Percentiles rank a stretch among this genome's conserved stretches.
Evolutionary conservation across 2,329 filamentous ascomycete species (phyloP).

Genomic region (Aspergillus brasiliensis): DNA sequence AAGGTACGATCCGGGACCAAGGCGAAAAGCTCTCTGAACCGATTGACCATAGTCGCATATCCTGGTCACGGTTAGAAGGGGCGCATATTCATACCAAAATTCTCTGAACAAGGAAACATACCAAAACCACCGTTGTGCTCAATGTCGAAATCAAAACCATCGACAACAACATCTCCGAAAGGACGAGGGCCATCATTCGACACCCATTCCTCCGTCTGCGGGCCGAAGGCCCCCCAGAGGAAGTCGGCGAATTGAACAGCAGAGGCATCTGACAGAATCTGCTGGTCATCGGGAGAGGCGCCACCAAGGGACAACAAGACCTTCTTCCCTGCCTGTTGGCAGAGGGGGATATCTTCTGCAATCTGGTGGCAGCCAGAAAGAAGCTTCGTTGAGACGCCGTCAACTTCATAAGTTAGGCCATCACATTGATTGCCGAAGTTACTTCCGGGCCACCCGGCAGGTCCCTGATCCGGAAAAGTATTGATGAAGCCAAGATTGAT

Average conservation of each 20-base stretch:
- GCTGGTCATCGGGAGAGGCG: constrained; percentile 42
- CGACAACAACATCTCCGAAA: constrained; percentile 49
- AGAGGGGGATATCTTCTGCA: constrained; percentile 43
- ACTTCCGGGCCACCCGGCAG: constrained; percentile 52
- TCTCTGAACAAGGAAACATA: constrained; percentile 18
- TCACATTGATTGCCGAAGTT: constrained; percentile 62
- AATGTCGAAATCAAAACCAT: constrained; percentile 58
- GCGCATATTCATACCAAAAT: not conserved
- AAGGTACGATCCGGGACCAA: constrained; percentile 39
- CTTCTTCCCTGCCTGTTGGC: constrained; percentile 47
- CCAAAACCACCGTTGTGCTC: constrained; percentile 35
- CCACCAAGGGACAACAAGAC: constrained; percentile 54
- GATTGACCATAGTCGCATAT: constrained; percentile 52
- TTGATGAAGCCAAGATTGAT: constrained; percentile 61
- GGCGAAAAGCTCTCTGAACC: constrained; percentile 46
- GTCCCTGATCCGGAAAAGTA: constrained; percentile 51
- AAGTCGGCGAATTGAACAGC: constrained; percentile 53
- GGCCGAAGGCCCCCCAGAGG: constrained; percentile 55
- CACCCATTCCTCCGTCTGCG: constrained; percentile 34
- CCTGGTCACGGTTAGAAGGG: constrained; percentile 30
- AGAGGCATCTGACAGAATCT: constrained; percentile 43
- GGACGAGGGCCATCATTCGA: constrained; percentile 46
- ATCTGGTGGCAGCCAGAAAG: constrained; percentile 49
- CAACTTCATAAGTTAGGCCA: constrained; percentile 40
- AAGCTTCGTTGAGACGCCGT: constrained; percentile 44